Conservation (phyloP, 2,329 filamentous ascomycete genomes). For the Aspergillus texensis region DNA sequence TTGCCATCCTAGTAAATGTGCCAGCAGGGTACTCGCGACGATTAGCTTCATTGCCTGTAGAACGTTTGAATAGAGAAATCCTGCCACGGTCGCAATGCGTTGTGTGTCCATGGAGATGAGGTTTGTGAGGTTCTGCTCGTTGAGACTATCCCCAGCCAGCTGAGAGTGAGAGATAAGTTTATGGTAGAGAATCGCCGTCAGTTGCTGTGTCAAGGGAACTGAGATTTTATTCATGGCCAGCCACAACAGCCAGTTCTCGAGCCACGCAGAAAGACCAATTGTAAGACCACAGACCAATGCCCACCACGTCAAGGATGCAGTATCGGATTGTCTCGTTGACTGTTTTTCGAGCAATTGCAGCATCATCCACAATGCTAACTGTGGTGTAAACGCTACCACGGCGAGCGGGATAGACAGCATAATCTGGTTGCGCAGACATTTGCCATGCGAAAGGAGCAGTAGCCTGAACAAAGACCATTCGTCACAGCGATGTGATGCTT, state of each 20-base stretch:
- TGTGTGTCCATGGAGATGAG: slow-evolving; percentile 75
- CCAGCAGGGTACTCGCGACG: slow-evolving; percentile 67
- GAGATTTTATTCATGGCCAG: slow-evolving; percentile 5
- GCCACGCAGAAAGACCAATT: slow-evolving; percentile 6
- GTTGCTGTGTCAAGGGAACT: slow-evolving; percentile 4
- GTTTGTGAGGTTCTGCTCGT: slow-evolving; percentile 53
- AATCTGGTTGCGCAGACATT: neutral
- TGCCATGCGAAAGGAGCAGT: neutral
- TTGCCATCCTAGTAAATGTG: slow-evolving; percentile 72
- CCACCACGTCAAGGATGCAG: neutral
- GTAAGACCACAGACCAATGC: neutral
- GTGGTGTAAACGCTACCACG: neutral
- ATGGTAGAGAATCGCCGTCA: neutral
- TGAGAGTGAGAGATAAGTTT: neutral
- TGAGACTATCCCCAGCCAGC: neutral
- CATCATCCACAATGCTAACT: slow-evolving; percentile 3
- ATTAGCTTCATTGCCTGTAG: slow-evolving; percentile 64
- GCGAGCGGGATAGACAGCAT: neutral
- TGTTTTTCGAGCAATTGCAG: neutral
- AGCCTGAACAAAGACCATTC: neutral
- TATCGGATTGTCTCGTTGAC: neutral
- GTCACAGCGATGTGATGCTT: neutral
- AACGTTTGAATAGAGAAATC: slow-evolving; percentile 67
- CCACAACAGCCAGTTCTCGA: slow-evolving; percentile 11
- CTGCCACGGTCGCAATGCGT: slow-evolving; percentile 69